A percentile compares a stretch with the other conserved stretches of the same genome.
Evolutionary conservation across 768 basidiomycete species (phyloP).

Genomic region (Trametes coccinea): DNA sequence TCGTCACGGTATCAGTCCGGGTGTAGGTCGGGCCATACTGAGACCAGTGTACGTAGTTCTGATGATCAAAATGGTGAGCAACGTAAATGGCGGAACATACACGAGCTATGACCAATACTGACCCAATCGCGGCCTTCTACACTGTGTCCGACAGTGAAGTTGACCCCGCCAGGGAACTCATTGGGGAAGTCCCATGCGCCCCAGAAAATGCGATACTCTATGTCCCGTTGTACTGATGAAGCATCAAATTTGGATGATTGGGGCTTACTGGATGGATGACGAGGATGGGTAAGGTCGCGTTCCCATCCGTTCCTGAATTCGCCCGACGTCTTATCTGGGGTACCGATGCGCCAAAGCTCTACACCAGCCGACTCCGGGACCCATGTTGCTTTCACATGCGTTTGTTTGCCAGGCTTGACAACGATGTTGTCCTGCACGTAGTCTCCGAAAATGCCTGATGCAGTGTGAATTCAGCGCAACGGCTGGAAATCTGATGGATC

Average conservation of each 20-base stretch:
- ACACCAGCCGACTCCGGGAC: slow-evolving; percentile 26
- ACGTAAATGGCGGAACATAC: background rate
- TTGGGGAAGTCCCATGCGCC: slow-evolving; percentile 34
- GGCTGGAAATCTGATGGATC: background rate
- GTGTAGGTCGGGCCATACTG: slow-evolving; percentile 31
- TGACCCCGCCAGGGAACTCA: slow-evolving; percentile 33
- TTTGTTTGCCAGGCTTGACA: slow-evolving; percentile 19
- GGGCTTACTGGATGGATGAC: slow-evolving; percentile 21
- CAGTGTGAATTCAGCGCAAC: background rate
- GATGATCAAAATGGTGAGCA: background rate
- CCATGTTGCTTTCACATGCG: slow-evolving; percentile 24
- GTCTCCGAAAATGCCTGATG: slow-evolving; percentile 31
- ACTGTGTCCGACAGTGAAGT: slow-evolving; percentile 32
- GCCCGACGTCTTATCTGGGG: slow-evolving; percentile 31
- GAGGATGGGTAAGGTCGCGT: slow-evolving; percentile 24
- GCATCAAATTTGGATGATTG: background rate
- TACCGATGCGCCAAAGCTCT: slow-evolving; percentile 32
- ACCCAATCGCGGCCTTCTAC: slow-evolving; percentile 27
- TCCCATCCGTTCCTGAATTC: slow-evolving; percentile 30
- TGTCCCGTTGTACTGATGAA: background rate
- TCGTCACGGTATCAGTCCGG: slow-evolving; percentile 25
- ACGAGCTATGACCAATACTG: background rate
- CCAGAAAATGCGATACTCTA: slow-evolving; percentile 29
- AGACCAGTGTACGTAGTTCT: slow-evolving; percentile 35
- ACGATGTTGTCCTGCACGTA: slow-evolving; percentile 28